Evolutionary conservation across 1,139 yeast species (phyloP).

Genomic region (Taiozyma sp.): DNA sequence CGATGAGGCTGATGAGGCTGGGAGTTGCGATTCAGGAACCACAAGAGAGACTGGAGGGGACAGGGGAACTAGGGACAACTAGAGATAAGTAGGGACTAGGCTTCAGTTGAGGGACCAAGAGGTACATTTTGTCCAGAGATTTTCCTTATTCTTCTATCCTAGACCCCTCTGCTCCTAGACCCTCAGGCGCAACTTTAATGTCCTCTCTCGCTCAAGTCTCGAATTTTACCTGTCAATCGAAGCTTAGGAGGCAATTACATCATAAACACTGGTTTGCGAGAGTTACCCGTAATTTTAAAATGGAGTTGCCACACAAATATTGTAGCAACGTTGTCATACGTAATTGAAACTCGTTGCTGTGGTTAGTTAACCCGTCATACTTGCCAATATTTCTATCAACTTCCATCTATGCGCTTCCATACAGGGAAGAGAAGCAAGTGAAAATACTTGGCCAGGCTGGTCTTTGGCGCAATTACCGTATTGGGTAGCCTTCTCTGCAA

Average conservation of each 20-base stretch:
- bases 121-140: too few relatives aligned
- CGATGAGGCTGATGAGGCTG: not conserved
- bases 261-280: not conserved
- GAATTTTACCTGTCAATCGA: too few relatives aligned
- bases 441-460: not conserved
- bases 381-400: not conserved
- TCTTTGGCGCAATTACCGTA: not conserved
- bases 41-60: not conserved
- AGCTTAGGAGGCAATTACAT: not conserved
- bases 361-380: not conserved
- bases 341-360: not conserved
- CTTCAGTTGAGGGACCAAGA: too few relatives aligned
- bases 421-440: not conserved
- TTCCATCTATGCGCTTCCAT: not conserved
- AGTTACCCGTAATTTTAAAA: not conserved
- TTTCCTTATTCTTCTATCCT: too few relatives aligned
- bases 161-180: too few relatives aligned
- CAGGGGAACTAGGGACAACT: not conserved
- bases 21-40: not conserved
- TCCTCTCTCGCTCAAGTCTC: too few relatives aligned
- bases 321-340: not conserved
- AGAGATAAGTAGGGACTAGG: too few relatives aligned
- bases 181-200: too few relatives aligned
- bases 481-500: not conserved
- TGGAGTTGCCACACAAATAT: not conserved